These are phyloP conservation scores for Leishmania aethiopica DNA, from an alignment of 208 protist genomes.

Conservation along the genomic window DNA sequence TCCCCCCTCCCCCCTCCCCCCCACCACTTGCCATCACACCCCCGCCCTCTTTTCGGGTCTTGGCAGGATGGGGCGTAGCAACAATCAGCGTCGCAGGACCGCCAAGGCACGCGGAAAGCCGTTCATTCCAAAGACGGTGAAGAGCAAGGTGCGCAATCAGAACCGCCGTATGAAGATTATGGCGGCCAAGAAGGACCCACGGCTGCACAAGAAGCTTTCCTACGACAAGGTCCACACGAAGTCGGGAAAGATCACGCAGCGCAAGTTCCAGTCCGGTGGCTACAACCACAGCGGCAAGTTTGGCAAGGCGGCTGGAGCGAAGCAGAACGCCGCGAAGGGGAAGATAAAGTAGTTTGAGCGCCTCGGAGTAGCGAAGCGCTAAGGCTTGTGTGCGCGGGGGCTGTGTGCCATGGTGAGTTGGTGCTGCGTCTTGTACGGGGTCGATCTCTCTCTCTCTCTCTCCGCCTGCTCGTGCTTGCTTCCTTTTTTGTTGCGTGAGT, in stretches of 20 bases:
- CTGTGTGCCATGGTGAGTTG: not conserved
- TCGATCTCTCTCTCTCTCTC: not conserved
- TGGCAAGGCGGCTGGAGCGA: constrained; percentile 68
- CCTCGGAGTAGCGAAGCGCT: not conserved
- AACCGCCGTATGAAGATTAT: constrained; percentile 61
- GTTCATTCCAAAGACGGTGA: constrained; percentile 83
- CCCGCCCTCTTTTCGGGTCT: not conserved
- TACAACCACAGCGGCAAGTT: constrained; percentile 85
- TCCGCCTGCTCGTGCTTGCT: not conserved
- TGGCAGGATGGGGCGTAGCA: constrained; percentile 77
- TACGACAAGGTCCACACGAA: constrained; percentile 79
- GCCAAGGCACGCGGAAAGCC: constrained; percentile 55
- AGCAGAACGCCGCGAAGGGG: constrained; percentile 53
- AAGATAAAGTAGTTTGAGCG: constrained; percentile 26
- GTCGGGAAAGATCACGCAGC: constrained; percentile 49
- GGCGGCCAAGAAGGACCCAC: constrained; percentile 36
- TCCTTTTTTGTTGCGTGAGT: not conserved
- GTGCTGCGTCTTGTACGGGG: not conserved
- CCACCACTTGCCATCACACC: not conserved
- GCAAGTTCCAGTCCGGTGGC: constrained; percentile 79
- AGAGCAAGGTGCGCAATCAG: constrained; percentile 82
- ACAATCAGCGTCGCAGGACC: constrained; percentile 79
- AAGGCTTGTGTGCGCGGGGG: not conserved
- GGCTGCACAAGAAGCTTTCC: constrained; percentile 59
- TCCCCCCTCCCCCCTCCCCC: too few species aligned